These are phyloP conservation scores for Pyracantha coccinea DNA, from an alignment of 331 rosid genomes.

Conservation along the genomic window DNA sequence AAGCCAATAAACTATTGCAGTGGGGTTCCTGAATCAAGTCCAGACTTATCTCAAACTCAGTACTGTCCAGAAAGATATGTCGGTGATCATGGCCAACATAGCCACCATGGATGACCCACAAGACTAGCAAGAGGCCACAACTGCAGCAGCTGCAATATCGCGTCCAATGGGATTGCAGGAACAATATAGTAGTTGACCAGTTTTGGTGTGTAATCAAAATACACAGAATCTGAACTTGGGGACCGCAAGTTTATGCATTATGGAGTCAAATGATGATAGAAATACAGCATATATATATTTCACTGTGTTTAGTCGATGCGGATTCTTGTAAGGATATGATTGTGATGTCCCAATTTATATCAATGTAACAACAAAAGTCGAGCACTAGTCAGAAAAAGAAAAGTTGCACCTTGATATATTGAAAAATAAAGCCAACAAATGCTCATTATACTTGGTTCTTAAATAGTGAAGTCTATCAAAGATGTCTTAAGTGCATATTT, in stretches of 20 bases:
- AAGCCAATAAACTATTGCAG: conserved; percentile 7
- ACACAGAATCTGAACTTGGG: conserved; percentile 21
- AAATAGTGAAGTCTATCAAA: not conserved
- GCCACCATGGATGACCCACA: conserved; percentile 20
- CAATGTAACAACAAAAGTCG: no score
- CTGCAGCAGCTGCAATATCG: conserved; percentile 10
- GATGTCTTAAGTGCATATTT: not conserved
- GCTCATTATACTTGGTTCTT: not conserved
- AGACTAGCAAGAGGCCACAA: conserved; percentile 16
- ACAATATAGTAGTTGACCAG: conserved; percentile 20
- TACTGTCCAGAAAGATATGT: conserved; percentile 22
- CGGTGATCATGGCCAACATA: conserved; percentile 22
- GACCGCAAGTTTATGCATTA: conserved; percentile 10
- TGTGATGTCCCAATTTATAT: conserved; percentile 37
- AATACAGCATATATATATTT: not conserved
- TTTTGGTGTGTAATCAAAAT: not conserved
- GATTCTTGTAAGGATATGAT: conserved; percentile 10
- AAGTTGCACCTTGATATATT: conserved; percentile 4
- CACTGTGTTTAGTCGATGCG: conserved; percentile 9
- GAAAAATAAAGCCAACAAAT: not conserved
- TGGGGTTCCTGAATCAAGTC: conserved; percentile 8
- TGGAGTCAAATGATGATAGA: conserved; percentile 3
- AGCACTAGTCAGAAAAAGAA: conserved; percentile 2
- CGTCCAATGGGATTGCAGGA: conserved; percentile 19
- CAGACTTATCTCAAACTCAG: conserved; percentile 9